Percentiles rank a stretch among this genome's conserved stretches.
Conservation (phyloP, 2,329 filamentous ascomycete species). For the Xylariaceae sp. region DNA sequence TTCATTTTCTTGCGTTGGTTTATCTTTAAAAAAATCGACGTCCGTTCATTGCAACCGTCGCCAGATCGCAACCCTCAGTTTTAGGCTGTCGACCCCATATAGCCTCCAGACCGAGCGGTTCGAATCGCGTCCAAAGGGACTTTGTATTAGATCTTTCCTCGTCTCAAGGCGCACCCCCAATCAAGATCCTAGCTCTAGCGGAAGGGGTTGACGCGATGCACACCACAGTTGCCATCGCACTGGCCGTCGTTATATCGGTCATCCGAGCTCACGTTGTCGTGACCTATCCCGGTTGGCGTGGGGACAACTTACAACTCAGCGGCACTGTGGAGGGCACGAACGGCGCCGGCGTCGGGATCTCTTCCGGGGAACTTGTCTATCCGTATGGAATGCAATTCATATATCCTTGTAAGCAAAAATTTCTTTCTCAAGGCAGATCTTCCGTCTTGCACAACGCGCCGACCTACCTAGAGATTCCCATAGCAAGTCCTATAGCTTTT, state of each 20-base stretch:
- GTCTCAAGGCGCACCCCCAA: too few species aligned
- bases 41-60: too few species aligned
- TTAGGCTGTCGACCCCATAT: too few species aligned
- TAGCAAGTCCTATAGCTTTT: too few species aligned
- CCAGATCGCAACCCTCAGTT: too few species aligned
- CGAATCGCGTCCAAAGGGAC: too few species aligned
- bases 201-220: too few species aligned
- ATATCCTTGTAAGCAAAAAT: conserved; percentile 57
- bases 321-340: conserved; percentile 3
- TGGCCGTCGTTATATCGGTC: background rate
- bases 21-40: too few species aligned
- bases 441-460: conserved; percentile 1
- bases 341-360: conserved; percentile 1
- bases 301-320: conserved; percentile 59
- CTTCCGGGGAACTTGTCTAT: conserved; percentile 36
- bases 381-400: conserved; percentile 68
- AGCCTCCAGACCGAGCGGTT: too few species aligned
- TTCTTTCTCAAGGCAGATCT: background rate
- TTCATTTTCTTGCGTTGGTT: too few species aligned
- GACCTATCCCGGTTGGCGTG: conserved; percentile 62
- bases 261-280: conserved; percentile 49
- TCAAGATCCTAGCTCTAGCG: too few species aligned
- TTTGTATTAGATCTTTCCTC: too few species aligned
- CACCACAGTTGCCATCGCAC: background rate
- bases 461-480: conserved; percentile 41